Evolutionary conservation across 768 basidiomycete species (phyloP), one percentile per base, ranked within the genome.

Genomic region (Gelatoporia subvermispora): DNA sequence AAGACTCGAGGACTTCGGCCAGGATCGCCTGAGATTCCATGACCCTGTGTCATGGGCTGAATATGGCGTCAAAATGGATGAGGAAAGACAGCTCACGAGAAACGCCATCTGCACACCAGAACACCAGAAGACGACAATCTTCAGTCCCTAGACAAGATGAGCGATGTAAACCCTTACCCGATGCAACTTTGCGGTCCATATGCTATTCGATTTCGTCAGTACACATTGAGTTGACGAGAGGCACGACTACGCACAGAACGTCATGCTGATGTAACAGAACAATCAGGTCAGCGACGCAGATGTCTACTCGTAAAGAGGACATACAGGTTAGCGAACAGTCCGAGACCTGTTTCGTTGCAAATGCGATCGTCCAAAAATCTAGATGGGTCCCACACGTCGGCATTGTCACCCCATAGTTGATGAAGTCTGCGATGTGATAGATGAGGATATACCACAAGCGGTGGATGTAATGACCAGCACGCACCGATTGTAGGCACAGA

Each of bases 21-120:
- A 60, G 43, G 21, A 69, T 52, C 9, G 59, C 60, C 41, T 68
- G 67, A 53, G 62, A 58, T 44, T 70, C 67, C 18, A 65, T 55
- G 13, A 66, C 52, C 13, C 20, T 51, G 18, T 2, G 2, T 11
- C 8, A 5, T 7, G 10, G 11, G 28, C 25, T 43, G 31, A 1
- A 34, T 15, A 10, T 10, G 2, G 13, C 28, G 13, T 7, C 13
- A 7, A 5, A 5, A 31, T 31, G 28, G 23, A 1, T 1, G 25
- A 8, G 10, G 9, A 16, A 34, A 3, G 24, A 7, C 24, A 5
- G 3, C 54, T 20, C 28, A 55, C 54, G 54, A 42, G 37, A 55
- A 55, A 16, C 50, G 50, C 50, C 28, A 31, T 5, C 28, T 31
- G 28, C 13, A 31, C 28, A 13, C 28, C 7, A 13, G 28, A 31